Conservation (phyloP, 2,329 filamentous ascomycete genomes). For the Madurella fahalii region DNA sequence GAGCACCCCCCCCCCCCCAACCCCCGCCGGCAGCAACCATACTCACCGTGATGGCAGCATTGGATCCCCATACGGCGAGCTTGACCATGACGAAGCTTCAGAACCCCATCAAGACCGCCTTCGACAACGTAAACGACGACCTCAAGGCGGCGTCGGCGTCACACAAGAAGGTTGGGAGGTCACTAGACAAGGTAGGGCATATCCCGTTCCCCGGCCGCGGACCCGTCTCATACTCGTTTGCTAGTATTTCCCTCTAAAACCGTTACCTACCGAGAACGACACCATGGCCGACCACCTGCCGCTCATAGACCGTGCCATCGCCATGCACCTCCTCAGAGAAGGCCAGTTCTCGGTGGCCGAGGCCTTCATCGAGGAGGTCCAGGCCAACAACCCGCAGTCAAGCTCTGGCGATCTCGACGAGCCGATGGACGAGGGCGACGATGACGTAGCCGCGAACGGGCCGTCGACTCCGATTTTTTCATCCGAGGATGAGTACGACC, state of each 20-base stretch:
- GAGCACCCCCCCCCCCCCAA: constrained; percentile 17
- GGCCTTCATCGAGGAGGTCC: constrained; percentile 73
- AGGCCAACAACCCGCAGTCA: constrained; percentile 29
- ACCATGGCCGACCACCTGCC: constrained; percentile 69
- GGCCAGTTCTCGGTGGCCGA: constrained; percentile 87
- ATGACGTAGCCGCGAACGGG: constrained; percentile 26
- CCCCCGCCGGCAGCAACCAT: background rate
- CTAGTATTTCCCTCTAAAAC: constrained; percentile 43
- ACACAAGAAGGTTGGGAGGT: constrained; percentile 79
- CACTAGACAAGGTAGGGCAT: constrained; percentile 67
- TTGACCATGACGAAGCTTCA: constrained; percentile 79
- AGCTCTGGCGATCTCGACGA: constrained; percentile 15
- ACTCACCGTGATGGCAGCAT: constrained; percentile 28
- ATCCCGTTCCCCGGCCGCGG: background rate
- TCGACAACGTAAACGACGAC: constrained; percentile 75
- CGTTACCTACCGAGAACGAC: constrained; percentile 75
- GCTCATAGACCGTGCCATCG: constrained; percentile 87
- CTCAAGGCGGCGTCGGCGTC: constrained; percentile 79
- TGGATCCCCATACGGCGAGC: constrained; percentile 66
- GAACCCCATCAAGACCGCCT: constrained; percentile 74
- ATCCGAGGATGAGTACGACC: constrained; percentile 40
- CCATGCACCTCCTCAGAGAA: constrained; percentile 93
- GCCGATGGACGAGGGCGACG: constrained; percentile 24
- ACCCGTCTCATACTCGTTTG: constrained; percentile 17
- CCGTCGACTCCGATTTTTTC: constrained; percentile 12